These are phyloP conservation scores for Aspergillus jensenii DNA, from an alignment of 2,329 filamentous ascomycete genomes.

Conservation along the genomic window DNA sequence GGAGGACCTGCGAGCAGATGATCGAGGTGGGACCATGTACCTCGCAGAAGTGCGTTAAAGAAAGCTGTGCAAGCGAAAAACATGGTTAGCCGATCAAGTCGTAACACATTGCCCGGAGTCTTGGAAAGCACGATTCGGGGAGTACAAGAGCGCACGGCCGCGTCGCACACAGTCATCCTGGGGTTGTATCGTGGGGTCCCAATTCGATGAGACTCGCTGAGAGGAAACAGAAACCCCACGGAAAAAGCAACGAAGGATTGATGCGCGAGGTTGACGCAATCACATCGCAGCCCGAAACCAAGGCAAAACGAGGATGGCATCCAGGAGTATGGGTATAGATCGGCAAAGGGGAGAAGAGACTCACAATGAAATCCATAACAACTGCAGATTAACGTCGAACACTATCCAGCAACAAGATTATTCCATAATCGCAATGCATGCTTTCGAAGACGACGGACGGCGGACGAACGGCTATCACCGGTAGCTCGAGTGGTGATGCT, in stretches of 20 bases:
- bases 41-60: constrained; percentile 63
- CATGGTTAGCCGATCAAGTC: constrained; percentile 8
- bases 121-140: constrained; percentile 2
- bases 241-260: constrained; percentile 1
- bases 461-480: background rate
- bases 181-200: background rate
- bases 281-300: background rate
- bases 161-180: constrained; percentile 1
- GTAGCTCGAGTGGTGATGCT: background rate
- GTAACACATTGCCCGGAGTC: constrained; percentile 1
- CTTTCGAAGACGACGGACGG: constrained; percentile 20
- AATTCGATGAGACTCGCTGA: background rate
- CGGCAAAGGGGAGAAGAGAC: constrained; percentile 20
- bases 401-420: constrained; percentile 28
- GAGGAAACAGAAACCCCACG: background rate
- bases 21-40: constrained; percentile 62
- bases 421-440: constrained; percentile 35
- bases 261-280: constrained; percentile 13
- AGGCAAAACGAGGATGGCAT: background rate
- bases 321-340: background rate
- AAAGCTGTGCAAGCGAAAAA: constrained; percentile 46
- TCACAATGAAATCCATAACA: constrained; percentile 48
- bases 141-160: constrained; percentile 1
- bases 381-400: constrained; percentile 27
- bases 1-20: constrained; percentile 60